A percentile compares a stretch with the other conserved stretches of the same genome.
These are phyloP conservation scores for Salvia splendens DNA, from an alignment of 257 asterid species.

Conservation along the genomic window DNA sequence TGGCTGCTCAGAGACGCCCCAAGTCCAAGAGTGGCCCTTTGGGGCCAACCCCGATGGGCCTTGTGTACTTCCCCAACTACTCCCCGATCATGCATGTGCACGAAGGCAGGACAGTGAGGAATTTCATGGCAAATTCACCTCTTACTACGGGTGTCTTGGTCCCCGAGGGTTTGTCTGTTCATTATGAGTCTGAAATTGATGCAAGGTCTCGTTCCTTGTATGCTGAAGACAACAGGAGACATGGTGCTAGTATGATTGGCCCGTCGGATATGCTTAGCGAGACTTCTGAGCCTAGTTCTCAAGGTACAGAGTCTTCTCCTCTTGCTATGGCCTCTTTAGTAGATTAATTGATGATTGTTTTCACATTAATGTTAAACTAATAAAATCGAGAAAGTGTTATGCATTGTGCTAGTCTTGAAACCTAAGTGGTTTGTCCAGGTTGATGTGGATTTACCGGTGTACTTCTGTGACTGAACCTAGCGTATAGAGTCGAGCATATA, in stretches of 20 bases:
- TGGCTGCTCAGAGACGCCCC: slow-evolving; percentile 50
- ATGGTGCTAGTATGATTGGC: slow-evolving; percentile 42
- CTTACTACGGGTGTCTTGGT: slow-evolving; percentile 54
- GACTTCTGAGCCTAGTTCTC: slow-evolving; percentile 42
- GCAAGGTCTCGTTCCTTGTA: slow-evolving; percentile 27
- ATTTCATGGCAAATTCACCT: slow-evolving; percentile 46
- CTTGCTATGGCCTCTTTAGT: background rate
- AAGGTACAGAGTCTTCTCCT: slow-evolving; percentile 35
- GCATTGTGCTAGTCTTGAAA: background rate
- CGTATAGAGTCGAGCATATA: background rate
- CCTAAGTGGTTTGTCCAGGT: background rate
- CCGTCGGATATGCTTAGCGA: slow-evolving; percentile 47
- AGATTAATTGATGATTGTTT: background rate
- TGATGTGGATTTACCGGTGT: background rate
- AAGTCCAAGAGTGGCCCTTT: slow-evolving; percentile 93
- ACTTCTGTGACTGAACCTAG: background rate
- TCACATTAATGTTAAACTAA: background rate
- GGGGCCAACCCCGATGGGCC: slow-evolving; percentile 48
- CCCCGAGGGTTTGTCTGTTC: slow-evolving; percentile 43
- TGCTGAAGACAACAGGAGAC: slow-evolving; percentile 32
- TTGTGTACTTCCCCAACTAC: slow-evolving; percentile 48
- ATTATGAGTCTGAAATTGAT: slow-evolving; percentile 36
- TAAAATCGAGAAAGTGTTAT: background rate
- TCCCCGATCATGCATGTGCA: slow-evolving; percentile 39
- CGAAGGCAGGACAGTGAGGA: slow-evolving; percentile 40